phyloP scores from a whole-genome alignment of 2,329 filamentous ascomycete species.

The Parascedosporium putredinis region DNA sequence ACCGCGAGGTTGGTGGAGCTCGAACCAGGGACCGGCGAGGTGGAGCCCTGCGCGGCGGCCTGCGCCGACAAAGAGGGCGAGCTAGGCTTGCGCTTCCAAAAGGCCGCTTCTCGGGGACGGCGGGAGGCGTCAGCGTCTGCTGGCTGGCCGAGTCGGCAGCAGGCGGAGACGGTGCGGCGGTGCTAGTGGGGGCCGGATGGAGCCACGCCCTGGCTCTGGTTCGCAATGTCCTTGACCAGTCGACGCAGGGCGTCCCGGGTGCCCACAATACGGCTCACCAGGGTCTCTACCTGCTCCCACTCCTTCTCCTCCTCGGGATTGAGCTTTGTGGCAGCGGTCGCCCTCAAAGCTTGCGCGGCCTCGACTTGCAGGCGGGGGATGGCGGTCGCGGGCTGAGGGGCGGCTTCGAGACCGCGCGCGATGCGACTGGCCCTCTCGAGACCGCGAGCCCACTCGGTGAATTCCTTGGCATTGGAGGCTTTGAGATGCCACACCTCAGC shows the following conservation, averaged over 20 bases:
- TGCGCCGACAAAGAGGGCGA: slow-evolving; percentile 26
- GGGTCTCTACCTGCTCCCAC: slow-evolving; percentile 75
- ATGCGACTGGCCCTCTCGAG: slow-evolving; percentile 71
- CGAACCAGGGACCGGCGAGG: too few relatives aligned
- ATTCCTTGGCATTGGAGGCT: slow-evolving; percentile 74
- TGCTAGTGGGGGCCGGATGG: slow-evolving; percentile 9
- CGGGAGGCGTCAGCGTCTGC: slow-evolving; percentile 24
- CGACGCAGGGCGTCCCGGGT: slow-evolving; percentile 81
- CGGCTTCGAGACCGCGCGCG: slow-evolving; percentile 41
- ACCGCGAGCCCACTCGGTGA: slow-evolving; percentile 75
- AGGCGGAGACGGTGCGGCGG: too few relatives aligned
- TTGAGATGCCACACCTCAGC: slow-evolving; percentile 94
- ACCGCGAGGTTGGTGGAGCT: slow-evolving; percentile 21
- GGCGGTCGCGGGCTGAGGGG: slow-evolving; percentile 14
- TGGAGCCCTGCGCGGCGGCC: slow-evolving; percentile 25
- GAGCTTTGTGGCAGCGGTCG: slow-evolving; percentile 19
- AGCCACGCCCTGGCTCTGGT: slow-evolving; percentile 40
- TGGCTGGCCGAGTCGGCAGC: slow-evolving; percentile 35
- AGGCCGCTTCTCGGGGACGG: slow-evolving; percentile 46
- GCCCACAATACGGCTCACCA: slow-evolving; percentile 78
- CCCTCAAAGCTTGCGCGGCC: slow-evolving; percentile 11
- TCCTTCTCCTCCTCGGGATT: slow-evolving; percentile 59
- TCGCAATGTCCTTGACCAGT: slow-evolving; percentile 74
- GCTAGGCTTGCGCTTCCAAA: slow-evolving; percentile 92
- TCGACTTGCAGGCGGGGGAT: slow-evolving; percentile 18